Evolutionary conservation across 2,329 filamentous ascomycete genomes (phyloP).

Genomic region (Shiraia sp.): DNA sequence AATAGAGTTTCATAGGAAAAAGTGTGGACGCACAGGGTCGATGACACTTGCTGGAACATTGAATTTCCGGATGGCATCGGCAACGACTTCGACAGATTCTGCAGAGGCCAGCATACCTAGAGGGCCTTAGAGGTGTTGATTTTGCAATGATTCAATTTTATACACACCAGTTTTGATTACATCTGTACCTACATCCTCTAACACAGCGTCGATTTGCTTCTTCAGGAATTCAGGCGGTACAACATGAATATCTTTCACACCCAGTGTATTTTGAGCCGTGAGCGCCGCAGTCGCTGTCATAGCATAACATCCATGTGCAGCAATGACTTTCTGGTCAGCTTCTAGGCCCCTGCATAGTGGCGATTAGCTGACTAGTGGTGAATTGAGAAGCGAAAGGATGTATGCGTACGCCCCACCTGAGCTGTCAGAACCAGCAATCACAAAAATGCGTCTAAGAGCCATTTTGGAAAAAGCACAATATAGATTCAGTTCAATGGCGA

Average conservation of each 20-base stretch:
- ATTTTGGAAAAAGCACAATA: conserved; percentile 17
- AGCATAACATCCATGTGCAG: conserved; percentile 89
- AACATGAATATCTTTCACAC: conserved; percentile 79
- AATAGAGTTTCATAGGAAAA: not conserved
- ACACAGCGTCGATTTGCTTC: conserved; percentile 82
- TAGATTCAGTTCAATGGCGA: not conserved
- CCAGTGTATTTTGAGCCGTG: conserved; percentile 92
- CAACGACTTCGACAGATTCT: conserved; percentile 70
- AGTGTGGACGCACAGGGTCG: conserved; percentile 67
- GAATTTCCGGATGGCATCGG: conserved; percentile 63
- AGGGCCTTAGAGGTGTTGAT: conserved; percentile 7
- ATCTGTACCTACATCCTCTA: conserved; percentile 83
- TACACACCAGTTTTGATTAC: conserved; percentile 83
- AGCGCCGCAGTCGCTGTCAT: conserved; percentile 95
- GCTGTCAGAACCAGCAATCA: conserved; percentile 88
- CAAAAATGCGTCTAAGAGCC: conserved; percentile 62
- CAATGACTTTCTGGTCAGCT: conserved; percentile 92
- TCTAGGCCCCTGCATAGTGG: conserved; percentile 73
- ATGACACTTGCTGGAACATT: conserved; percentile 65
- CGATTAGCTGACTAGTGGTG: conserved; percentile 21
- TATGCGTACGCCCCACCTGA: conserved; percentile 79
- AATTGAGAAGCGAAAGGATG: conserved; percentile 15
- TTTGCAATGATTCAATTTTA: not conserved
- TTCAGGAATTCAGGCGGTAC: conserved; percentile 77
- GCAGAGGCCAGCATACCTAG: conserved; percentile 81